phyloP scores from a whole-genome alignment of 2,329 filamentous ascomycete genomes.

The Aspergillus pseudoviridinutans region DNA sequence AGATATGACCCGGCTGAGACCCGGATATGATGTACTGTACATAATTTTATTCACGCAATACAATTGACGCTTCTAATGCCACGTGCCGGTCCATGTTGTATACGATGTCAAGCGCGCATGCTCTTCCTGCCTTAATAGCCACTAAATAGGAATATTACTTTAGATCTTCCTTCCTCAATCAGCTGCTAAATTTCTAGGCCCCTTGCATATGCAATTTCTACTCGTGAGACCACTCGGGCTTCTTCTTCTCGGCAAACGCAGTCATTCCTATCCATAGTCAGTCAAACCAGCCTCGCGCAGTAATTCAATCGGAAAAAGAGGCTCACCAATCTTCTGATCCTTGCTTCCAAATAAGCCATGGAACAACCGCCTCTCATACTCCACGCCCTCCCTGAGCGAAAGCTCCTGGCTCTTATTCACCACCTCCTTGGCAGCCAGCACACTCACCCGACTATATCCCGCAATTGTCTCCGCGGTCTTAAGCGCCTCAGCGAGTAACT shows the following conservation, averaged over 20 bases:
- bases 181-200: background rate
- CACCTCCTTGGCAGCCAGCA: constrained; percentile 92
- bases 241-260: constrained; percentile 92
- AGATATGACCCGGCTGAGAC: background rate
- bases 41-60: background rate
- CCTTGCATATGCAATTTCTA: constrained; percentile 37
- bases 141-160: background rate
- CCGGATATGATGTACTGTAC: background rate
- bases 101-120: constrained; percentile 6
- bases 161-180: background rate
- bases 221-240: constrained; percentile 83
- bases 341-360: constrained; percentile 88
- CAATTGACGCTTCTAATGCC: background rate
- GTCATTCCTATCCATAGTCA: constrained; percentile 59
- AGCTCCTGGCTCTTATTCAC: constrained; percentile 98
- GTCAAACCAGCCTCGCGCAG: constrained; percentile 7
- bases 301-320: background rate
- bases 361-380: constrained; percentile 91
- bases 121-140: constrained; percentile 1
- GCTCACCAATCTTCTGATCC: constrained; percentile 88
- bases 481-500: constrained; percentile 74
- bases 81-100: background rate
- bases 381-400: constrained; percentile 80
- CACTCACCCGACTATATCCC: constrained; percentile 76
- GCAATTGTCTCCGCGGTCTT: constrained; percentile 88